Percentiles rank a stretch among this genome's conserved stretches.
phyloP scores from a whole-genome alignment of 257 asterid genomes.

The Solanum okadae region DNA sequence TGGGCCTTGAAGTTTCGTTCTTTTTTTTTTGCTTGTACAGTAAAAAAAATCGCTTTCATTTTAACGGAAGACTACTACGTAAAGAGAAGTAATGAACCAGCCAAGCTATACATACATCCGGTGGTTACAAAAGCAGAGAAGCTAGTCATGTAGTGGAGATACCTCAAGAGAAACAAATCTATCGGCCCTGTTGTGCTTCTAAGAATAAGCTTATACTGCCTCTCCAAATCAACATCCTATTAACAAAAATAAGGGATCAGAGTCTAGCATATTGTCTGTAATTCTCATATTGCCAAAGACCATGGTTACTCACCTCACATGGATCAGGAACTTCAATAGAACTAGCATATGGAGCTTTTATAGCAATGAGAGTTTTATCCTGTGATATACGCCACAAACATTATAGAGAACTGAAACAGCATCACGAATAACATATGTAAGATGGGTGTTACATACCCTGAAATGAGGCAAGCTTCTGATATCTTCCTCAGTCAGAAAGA shows the following conservation, averaged over 20 bases:
- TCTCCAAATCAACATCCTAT: constrained; percentile 35
- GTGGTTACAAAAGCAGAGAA: neutral
- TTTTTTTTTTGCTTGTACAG: neutral
- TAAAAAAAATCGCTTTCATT: neutral
- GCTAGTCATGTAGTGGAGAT: neutral
- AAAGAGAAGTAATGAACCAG: neutral
- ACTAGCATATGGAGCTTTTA: constrained; percentile 83
- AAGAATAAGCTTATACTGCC: constrained; percentile 44
- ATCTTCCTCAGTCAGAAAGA: constrained; percentile 57
- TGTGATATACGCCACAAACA: constrained; percentile 18
- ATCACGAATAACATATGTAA: neutral
- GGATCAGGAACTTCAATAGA: constrained; percentile 72
- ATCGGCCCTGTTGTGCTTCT: constrained; percentile 71
- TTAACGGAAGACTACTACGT: neutral
- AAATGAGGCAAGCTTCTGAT: constrained; percentile 53
- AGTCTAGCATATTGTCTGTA: neutral
- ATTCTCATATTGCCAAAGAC: neutral
- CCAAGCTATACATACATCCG: neutral
- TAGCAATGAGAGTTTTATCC: constrained; percentile 52
- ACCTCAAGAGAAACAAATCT: constrained; percentile 58
- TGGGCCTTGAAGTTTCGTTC: neutral
- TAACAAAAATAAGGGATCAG: constrained; percentile 11
- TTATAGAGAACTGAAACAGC: neutral
- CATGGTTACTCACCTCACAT: constrained; percentile 40
- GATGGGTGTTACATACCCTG: constrained; percentile 33